Evolutionary conservation across 768 basidiomycete species (phyloP).

Genomic region (Naganishia vaughanmartiniae): DNA sequence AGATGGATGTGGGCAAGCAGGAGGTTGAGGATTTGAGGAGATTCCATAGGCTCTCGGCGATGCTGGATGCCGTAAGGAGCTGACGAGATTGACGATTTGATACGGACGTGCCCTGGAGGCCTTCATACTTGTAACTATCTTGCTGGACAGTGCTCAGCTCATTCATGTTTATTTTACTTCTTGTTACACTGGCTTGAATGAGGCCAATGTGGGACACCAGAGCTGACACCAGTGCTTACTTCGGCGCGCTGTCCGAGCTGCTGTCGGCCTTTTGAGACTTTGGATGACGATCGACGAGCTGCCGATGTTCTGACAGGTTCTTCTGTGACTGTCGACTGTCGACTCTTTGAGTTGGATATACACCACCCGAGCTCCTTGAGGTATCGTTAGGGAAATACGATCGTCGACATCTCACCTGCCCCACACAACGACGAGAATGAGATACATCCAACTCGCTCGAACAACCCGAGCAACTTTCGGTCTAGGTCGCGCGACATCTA

Average conservation of each 20-base stretch:
- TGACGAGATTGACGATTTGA: not conserved
- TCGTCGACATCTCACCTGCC: not conserved
- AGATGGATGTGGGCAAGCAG: slow-evolving; percentile 66
- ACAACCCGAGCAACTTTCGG: slow-evolving; percentile 3
- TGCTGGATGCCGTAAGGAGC: slow-evolving; percentile 58
- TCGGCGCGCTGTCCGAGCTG: too few species aligned
- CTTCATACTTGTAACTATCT: not conserved
- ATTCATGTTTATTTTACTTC: not conserved
- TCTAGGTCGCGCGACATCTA: not conserved
- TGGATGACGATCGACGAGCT: too few species aligned
- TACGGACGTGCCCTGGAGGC: not conserved
- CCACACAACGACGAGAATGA: not conserved
- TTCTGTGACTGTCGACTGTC: too few species aligned
- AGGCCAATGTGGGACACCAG: not conserved
- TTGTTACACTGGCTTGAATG: not conserved
- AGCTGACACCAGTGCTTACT: too few species aligned
- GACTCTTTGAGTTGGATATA: too few species aligned
- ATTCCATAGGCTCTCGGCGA: slow-evolving; percentile 69
- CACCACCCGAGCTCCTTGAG: too few species aligned
- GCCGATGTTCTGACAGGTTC: too few species aligned
- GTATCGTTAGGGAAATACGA: too few species aligned
- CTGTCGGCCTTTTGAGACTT: too few species aligned
- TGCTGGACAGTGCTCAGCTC: not conserved
- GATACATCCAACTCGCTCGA: slow-evolving; percentile 5
- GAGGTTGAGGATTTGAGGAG: slow-evolving; percentile 74